Conservation (phyloP, 768 basidiomycete species). For the Tricholoma hemisulphureum region DNA sequence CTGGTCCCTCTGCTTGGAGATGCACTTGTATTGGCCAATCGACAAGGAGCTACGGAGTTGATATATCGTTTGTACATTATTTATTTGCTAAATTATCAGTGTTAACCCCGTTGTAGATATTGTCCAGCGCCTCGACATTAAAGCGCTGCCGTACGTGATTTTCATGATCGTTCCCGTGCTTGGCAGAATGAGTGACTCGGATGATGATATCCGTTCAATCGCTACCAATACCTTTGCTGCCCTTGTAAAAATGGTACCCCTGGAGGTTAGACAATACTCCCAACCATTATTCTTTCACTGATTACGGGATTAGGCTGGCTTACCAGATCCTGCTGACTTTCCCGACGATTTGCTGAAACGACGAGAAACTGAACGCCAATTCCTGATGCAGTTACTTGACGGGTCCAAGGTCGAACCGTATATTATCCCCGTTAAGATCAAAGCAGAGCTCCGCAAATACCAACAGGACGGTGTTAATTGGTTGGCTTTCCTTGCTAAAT, state of each 20-base stretch:
- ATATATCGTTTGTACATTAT: constrained; percentile 75
- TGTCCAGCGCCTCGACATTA: constrained; percentile 87
- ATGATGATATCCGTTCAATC: constrained; percentile 88
- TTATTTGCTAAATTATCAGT: background rate
- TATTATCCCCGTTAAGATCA: constrained; percentile 79
- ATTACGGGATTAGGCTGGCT: constrained; percentile 62
- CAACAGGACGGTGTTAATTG: constrained; percentile 99
- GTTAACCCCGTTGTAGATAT: constrained; percentile 58
- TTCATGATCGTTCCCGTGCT: constrained; percentile 96
- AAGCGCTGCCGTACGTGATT: constrained; percentile 93
- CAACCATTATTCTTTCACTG: background rate
- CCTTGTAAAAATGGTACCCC: constrained; percentile 95
- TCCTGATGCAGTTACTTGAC: constrained; percentile 90
- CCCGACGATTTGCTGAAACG: constrained; percentile 83
- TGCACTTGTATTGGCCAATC: constrained; percentile 63
- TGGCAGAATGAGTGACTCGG: constrained; percentile 93
- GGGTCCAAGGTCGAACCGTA: constrained; percentile 94
- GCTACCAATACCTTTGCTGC: constrained; percentile 98
- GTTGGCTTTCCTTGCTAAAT: constrained; percentile 97
- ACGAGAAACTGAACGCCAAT: constrained; percentile 84
- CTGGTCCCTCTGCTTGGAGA: constrained; percentile 84
- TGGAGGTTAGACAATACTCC: constrained; percentile 63
- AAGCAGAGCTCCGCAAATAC: constrained; percentile 93
- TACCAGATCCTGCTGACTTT: constrained; percentile 96
- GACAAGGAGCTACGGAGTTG: constrained; percentile 89